phyloP scores from a whole-genome alignment of 208 protist species.

The Crithidia expoeki region DNA sequence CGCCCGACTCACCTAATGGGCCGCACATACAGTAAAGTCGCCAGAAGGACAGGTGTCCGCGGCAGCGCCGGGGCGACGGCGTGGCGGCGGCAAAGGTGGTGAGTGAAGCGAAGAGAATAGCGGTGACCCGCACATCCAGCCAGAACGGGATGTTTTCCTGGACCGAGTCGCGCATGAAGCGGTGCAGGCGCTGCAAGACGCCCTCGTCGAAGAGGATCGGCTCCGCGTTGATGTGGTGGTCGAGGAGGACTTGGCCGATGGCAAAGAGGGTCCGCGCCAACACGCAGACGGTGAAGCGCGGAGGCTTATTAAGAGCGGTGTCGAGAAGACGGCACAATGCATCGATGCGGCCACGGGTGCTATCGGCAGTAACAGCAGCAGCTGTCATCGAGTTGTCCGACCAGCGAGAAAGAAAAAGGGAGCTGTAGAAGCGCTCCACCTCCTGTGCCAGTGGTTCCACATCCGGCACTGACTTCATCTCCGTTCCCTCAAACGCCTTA shows the following conservation, averaged over 20 bases:
- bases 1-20: conserved; percentile 70
- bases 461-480: conserved; percentile 48
- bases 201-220: conserved; percentile 39
- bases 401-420: conserved; percentile 45
- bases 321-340: conserved; percentile 49
- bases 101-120: conserved; percentile 66
- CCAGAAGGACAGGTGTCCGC: conserved; percentile 48
- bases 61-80: conserved; percentile 24
- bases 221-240: conserved; percentile 18
- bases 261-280: conserved; percentile 61
- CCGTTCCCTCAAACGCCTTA: conserved; percentile 71
- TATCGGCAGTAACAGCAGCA: background rate
- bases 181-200: conserved; percentile 37
- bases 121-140: conserved; percentile 81
- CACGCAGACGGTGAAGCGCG: conserved; percentile 62
- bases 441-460: conserved; percentile 57
- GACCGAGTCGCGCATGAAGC: conserved; percentile 60
- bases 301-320: conserved; percentile 40
- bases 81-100: conserved; percentile 65
- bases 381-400: background rate
- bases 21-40: conserved; percentile 75
- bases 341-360: conserved; percentile 30
- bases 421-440: conserved; percentile 78
- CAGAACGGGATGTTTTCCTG: conserved; percentile 87
- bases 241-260: conserved; percentile 42